Evolutionary conservation across 164 flowering plant species (phyloP).

Genomic region (Akebia trifoliata): DNA sequence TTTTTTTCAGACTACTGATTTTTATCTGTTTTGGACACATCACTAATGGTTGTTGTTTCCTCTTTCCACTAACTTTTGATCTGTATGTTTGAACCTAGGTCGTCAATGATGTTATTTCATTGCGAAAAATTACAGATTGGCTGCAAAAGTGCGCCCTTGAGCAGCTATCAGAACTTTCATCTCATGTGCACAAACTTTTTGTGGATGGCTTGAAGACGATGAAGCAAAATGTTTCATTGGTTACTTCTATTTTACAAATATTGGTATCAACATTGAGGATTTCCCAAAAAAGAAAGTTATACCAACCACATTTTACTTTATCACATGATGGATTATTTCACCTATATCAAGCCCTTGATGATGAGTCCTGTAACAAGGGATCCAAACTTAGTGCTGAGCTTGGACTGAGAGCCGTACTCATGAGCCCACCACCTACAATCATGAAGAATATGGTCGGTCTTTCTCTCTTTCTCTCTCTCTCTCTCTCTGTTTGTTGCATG

Average conservation of each 20-base stretch:
- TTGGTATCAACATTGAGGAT: slow-evolving; percentile 50
- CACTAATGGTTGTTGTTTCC: neutral
- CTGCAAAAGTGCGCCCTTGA: slow-evolving; percentile 58
- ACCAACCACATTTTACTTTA: slow-evolving; percentile 68
- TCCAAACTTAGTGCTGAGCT: slow-evolving; percentile 33
- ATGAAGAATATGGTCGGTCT: slow-evolving; percentile 43
- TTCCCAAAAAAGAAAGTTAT: slow-evolving; percentile 55
- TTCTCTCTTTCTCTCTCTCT: slow-evolving; percentile 19
- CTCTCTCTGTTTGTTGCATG: neutral
- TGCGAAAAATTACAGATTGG: slow-evolving; percentile 51
- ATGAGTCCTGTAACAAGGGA: slow-evolving; percentile 15
- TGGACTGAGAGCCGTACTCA: slow-evolving; percentile 59
- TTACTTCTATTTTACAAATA: slow-evolving; percentile 34
- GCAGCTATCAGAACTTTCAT: slow-evolving; percentile 71
- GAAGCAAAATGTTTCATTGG: slow-evolving; percentile 28
- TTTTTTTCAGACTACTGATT: too few species aligned
- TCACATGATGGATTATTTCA: slow-evolving; percentile 51
- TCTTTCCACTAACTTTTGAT: slow-evolving; percentile 11
- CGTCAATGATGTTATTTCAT: slow-evolving; percentile 40
- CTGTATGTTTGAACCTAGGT: slow-evolving; percentile 41
- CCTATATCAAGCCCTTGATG: slow-evolving; percentile 38
- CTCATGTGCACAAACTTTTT: slow-evolving; percentile 41
- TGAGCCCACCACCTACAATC: slow-evolving; percentile 54
- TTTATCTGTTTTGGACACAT: neutral
- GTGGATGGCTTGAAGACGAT: slow-evolving; percentile 23